Conservation (phyloP, 1,139 yeast genomes). For the Pneumocystis jirovecii region DNA sequence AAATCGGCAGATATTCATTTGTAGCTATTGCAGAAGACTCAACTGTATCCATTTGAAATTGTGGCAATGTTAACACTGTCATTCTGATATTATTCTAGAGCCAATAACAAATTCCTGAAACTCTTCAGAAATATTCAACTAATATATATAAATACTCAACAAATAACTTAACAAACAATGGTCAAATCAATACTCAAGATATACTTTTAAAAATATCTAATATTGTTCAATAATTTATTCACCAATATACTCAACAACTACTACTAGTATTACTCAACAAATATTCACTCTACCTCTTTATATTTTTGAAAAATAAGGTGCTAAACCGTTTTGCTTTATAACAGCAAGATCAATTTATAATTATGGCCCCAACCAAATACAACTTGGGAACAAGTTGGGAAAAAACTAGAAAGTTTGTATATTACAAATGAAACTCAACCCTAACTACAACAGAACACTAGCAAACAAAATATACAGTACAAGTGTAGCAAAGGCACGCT, state of each 20-base stretch:
- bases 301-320: background rate
- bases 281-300: background rate
- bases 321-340: background rate
- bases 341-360: background rate
- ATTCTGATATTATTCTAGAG: too few relatives aligned
- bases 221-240: too few relatives aligned
- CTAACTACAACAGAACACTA: background rate
- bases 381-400: background rate
- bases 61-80: background rate
- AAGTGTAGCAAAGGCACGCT: too few relatives aligned
- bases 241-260: too few relatives aligned
- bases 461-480: background rate
- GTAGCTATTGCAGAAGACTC: background rate
- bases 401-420: too few relatives aligned
- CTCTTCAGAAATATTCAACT: too few relatives aligned
- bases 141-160: too few relatives aligned
- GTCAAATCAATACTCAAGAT: too few relatives aligned
- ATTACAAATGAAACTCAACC: too few relatives aligned
- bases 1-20: background rate
- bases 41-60: background rate
- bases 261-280: background rate
- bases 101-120: too few relatives aligned
- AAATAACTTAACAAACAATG: too few relatives aligned
- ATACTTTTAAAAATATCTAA: too few relatives aligned
- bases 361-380: background rate